Conservation (phyloP, 768 basidiomycete genomes). For the Serendipita indica region DNA sequence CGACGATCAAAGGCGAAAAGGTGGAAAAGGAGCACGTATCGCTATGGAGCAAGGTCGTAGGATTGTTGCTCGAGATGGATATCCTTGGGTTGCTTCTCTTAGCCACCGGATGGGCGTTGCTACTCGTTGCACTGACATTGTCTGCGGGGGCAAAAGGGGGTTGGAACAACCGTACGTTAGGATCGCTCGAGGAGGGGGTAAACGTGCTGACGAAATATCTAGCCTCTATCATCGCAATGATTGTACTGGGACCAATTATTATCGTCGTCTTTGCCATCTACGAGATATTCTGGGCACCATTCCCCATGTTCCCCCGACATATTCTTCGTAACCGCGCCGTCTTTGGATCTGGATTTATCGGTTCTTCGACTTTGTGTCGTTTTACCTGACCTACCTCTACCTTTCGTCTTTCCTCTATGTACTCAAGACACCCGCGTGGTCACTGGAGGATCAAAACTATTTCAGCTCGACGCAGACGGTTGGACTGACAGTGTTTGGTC, state of each 20-base stretch:
- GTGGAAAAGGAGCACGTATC: neutral
- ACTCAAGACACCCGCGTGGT: conserved; percentile 11
- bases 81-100: conserved; percentile 36
- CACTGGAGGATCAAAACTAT: conserved; percentile 41
- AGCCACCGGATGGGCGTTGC: conserved; percentile 34
- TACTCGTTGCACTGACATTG: conserved; percentile 41
- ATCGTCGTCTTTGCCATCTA: conserved; percentile 29
- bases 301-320: conserved; percentile 45
- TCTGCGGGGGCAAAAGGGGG: conserved; percentile 25
- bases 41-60: conserved; percentile 13
- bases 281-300: conserved; percentile 36
- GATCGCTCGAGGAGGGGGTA: neutral
- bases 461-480: conserved; percentile 48
- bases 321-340: conserved; percentile 47
- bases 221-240: conserved; percentile 37
- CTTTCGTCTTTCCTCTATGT: conserved; percentile 50
- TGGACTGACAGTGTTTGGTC: conserved; percentile 47
- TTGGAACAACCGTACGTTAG: conserved; percentile 34
- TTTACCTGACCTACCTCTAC: conserved; percentile 57
- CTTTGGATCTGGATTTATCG: conserved; percentile 42
- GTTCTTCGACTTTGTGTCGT: conserved; percentile 51
- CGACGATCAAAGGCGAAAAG: neutral
- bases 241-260: conserved; percentile 32
- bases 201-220: conserved; percentile 8
- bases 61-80: conserved; percentile 26